Evolutionary conservation across 1,284 basidiomycete species (phyloP), one percentile per base, ranked within the genome.

Genomic region (Irpex rosettiformis): DNA sequence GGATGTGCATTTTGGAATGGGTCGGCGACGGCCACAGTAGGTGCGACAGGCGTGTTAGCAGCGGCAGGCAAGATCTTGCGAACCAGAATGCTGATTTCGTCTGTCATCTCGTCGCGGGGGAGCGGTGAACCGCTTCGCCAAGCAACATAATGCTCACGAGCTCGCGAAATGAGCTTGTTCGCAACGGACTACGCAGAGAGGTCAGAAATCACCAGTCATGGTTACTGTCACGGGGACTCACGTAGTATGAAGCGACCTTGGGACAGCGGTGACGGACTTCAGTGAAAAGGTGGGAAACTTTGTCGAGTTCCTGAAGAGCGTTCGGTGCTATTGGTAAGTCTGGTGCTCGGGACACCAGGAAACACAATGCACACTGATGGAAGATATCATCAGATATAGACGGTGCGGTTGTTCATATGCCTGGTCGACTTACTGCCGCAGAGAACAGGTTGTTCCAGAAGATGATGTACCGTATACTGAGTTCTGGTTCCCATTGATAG

Each of bases 381-480:
- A 52, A 24, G 24, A 16, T 40, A 10, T 21, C 13, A 27, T 28
- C 13, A 37, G 33, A 11, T n/a, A 22, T 21, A 18, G 27, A 28
- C 8, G 13, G 11, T 29, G 57, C 30, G 52, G 64, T 49, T 64
- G 59, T 51, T 13, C 27, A 28, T 51, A 28, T 7, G 18, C 42
- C 29, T 52, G 55, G 55, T 48, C 42, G 22, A 73, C 80, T 61
- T 64, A 85, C 84, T 61, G 82, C 82, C 33, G 83, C 80, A 6
- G 82, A 83, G 64, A 89, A 85, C 8, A 79, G 82, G 68, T 79
- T 85, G 1, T 81, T 83, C 88, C 87, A 90, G 68, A 84, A 79
- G 8, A 77, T 71, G 80, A 84, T 84, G 60, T 82, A 83, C 24
- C 85, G 70, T 6, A 81, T 72, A 54, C 77, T 79, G 1, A 84